These are phyloP conservation scores for Sphagnum fallax DNA, from an alignment of 228 moss, liverwort and hornwort genomes.

Conservation along the genomic window DNA sequence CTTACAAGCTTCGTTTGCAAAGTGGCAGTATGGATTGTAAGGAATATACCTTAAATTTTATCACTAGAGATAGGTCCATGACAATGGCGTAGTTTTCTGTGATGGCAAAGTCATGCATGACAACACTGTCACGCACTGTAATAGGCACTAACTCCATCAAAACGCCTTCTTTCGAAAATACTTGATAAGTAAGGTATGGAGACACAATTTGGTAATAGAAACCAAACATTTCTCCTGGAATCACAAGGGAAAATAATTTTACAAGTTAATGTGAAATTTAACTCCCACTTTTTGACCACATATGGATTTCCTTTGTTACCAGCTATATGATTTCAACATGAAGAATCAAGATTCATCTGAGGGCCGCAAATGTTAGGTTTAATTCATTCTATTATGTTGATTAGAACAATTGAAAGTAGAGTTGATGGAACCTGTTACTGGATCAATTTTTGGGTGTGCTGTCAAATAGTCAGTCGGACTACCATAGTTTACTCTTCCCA, in stretches of 20 bases:
- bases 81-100: conserved; percentile 83
- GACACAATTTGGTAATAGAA: conserved; percentile 16
- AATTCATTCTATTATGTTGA: no score
- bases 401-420: no score
- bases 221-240: conserved; percentile 77
- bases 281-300: no score
- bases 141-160: conserved; percentile 58
- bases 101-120: conserved; percentile 85
- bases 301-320: no score
- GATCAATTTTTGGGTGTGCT: conserved; percentile 74
- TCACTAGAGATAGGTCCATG: conserved; percentile 41
- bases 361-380: no score
- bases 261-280: no score
- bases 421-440: conserved; percentile 31
- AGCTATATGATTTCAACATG: no score
- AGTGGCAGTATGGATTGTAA: no score
- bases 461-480: conserved; percentile 47
- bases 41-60: no score
- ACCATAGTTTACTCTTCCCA: conserved; percentile 46
- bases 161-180: conserved; percentile 63
- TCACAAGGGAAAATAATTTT: no score
- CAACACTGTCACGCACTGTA: conserved; percentile 41
- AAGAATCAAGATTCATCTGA: no score
- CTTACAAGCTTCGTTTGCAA: no score
- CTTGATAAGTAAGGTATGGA: conserved; percentile 35